These are phyloP conservation scores for Saraca asoca DNA, from an alignment of 331 rosid species.

Conservation along the genomic window DNA sequence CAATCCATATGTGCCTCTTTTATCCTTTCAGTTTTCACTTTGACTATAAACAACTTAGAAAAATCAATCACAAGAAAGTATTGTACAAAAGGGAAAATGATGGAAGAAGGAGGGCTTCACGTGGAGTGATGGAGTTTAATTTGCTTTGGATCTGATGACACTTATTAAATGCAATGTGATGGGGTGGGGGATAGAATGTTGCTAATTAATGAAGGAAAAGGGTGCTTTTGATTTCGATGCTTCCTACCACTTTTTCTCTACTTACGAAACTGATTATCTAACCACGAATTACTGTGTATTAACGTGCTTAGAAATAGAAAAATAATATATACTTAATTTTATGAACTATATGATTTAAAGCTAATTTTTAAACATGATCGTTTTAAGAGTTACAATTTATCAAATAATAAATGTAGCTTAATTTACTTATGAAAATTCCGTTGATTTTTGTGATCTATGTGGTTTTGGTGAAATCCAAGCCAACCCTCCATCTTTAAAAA, in stretches of 20 bases:
- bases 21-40: constrained; percentile 37
- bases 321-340: too few species aligned
- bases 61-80: neutral
- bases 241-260: neutral
- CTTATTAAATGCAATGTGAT: constrained; percentile 9
- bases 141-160: constrained; percentile 78
- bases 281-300: constrained; percentile 26
- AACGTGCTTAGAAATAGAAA: constrained; percentile 19
- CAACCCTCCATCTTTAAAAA: too few species aligned
- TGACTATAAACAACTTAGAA: too few species aligned
- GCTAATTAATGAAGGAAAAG: constrained; percentile 41
- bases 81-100: constrained; percentile 7
- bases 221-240: constrained; percentile 33
- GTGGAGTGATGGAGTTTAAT: constrained; percentile 49
- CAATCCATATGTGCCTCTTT: constrained; percentile 48
- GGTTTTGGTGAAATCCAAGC: too few species aligned
- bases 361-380: too few species aligned
- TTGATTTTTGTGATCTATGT: too few species aligned
- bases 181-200: constrained; percentile 45
- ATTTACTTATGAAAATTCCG: too few species aligned
- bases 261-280: constrained; percentile 34
- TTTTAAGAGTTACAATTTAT: too few species aligned
- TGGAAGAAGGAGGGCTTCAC: constrained; percentile 46
- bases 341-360: too few species aligned
- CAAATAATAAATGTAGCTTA: too few species aligned